Evolutionary conservation across 2,329 filamentous ascomycete species (phyloP), one percentile per base, ranked within the genome.

Genomic region (Colletotrichum sp.): DNA sequence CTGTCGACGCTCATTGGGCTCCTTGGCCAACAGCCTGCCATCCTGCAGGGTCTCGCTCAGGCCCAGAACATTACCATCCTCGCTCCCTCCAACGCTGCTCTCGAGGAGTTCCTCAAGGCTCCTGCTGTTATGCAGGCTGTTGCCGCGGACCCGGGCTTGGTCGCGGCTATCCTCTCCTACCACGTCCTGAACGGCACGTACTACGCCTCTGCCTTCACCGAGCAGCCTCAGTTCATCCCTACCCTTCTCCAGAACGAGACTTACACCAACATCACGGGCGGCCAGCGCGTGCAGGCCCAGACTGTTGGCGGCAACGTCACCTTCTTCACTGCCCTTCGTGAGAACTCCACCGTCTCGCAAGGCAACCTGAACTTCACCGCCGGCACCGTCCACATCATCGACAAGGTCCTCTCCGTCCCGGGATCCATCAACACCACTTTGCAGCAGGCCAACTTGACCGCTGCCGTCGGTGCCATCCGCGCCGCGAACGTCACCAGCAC

Each of bases 231-330:
- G 5, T 85, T 87, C 59, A 79, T 87, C 32, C 82, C 82, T 6
- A 88, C 86, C 1, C 69, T 89, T 9, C 83, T 93, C 70, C 89
- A 84, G 21, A 88, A 91, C 77, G 67, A 84, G 26, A 83, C 85
- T 0, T 93, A 89, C 80, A 85, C 89, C 78, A 92, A 92, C 72
- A 88, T 93, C 13, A 91, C 90, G 5, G 90, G 88, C 39, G 91
- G 91, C 3, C 92, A 93, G 81, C 86, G 89, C 12, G 87, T 93
- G 6, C 85, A 90, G 76, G 86, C 85, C 6, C 78, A 85, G n/a
- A 76, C 80, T 4, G 71, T 82, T 7, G 85, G 87, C 59, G 83
- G 84, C 34, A 85, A 85, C 8, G 87, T 90, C 3, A 85, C 85
- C 1, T 86, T 92, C 81, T 88, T 86, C 81, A 90, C 88, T 26